Conservation (phyloP, 2,329 filamentous ascomycete genomes). For the Ascochyta koolunga region DNA sequence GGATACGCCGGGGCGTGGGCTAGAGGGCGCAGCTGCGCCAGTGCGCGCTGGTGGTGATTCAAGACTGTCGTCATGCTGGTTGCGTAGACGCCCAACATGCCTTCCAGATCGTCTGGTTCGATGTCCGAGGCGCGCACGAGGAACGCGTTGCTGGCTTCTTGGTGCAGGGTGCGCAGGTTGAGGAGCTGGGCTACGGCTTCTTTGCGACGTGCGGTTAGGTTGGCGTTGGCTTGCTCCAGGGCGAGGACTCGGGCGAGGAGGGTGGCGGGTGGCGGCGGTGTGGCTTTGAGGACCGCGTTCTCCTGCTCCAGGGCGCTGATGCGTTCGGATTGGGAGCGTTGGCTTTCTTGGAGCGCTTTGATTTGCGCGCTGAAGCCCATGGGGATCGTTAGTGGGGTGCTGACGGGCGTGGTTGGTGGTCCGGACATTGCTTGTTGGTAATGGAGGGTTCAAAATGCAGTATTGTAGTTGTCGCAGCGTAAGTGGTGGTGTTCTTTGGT, state of each 20-base stretch:
- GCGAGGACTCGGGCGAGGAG: conserved; percentile 12
- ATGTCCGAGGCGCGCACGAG: conserved; percentile 21
- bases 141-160: conserved; percentile 29
- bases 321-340: conserved; percentile 10
- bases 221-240: conserved; percentile 17
- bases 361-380: conserved; percentile 25
- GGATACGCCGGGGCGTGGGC: background rate
- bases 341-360: conserved; percentile 17
- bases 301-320: conserved; percentile 20
- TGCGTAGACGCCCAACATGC: conserved; percentile 20
- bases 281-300: conserved; percentile 15
- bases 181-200: conserved; percentile 23
- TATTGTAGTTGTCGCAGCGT: background rate
- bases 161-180: conserved; percentile 25
- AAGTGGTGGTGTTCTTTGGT: background rate
- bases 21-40: conserved; percentile 13
- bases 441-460: background rate
- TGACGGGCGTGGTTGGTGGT: background rate
- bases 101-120: conserved; percentile 27
- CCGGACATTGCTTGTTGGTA: background rate
- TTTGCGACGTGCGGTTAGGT: conserved; percentile 18
- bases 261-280: background rate
- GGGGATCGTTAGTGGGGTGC: conserved; percentile 8
- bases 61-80: conserved; percentile 21
- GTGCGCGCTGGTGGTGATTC: conserved; percentile 21